A percentile compares a stretch with the other conserved stretches of the same genome.
These are phyloP conservation scores for Hamamelis virginiana DNA, from an alignment of 164 flowering plant species.

Conservation along the genomic window DNA sequence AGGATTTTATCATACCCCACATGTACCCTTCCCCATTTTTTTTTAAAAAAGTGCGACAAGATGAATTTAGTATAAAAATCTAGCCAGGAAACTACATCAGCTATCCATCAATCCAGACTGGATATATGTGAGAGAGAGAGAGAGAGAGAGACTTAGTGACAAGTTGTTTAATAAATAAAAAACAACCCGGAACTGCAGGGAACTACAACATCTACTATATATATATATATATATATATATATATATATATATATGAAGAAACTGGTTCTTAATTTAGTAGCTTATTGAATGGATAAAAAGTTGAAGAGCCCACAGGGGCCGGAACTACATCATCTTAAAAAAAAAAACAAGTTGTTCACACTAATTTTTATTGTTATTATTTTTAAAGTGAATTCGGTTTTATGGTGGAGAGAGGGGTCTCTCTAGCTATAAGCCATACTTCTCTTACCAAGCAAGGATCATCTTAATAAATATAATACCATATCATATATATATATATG, in stretches of 20 bases:
- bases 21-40: not conserved
- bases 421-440: not conserved
- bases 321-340: too few species aligned
- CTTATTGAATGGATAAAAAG: too few species aligned
- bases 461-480: conserved; percentile 1
- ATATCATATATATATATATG: too few species aligned
- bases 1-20: not conserved
- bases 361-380: too few species aligned
- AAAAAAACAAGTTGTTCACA: too few species aligned
- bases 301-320: too few species aligned
- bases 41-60: conserved; percentile 1
- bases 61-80: conserved; percentile 9
- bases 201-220: too few species aligned
- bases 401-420: conserved; percentile 11
- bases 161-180: too few species aligned
- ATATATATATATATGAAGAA: too few species aligned
- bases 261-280: too few species aligned
- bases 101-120: not conserved
- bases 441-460: not conserved
- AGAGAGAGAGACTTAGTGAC: too few species aligned
- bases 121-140: not conserved
- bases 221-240: too few species aligned
- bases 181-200: not conserved
- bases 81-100: conserved; percentile 16
- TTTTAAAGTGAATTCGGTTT: not conserved